Percentiles rank a stretch among this genome's conserved stretches.
Conservation (phyloP, 306 rosid genomes). For the Castanea sativa region DNA sequence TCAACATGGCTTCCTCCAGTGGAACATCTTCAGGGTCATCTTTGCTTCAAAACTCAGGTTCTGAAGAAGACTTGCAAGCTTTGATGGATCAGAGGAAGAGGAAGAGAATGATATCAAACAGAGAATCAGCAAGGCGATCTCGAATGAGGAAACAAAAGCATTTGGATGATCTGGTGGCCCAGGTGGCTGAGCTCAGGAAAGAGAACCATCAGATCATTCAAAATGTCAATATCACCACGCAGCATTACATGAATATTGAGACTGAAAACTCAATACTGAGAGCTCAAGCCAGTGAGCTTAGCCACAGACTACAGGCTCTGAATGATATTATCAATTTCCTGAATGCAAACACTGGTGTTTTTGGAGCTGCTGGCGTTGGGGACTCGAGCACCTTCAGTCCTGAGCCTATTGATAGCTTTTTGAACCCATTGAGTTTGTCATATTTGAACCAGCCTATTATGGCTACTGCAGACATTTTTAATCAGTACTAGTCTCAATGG, state of each 20-base stretch:
- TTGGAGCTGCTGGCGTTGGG: conserved; percentile 11
- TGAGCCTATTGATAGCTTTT: conserved; percentile 43
- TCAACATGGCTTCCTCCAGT: conserved; percentile 74
- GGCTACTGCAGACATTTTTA: conserved; percentile 56
- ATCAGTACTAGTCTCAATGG: conserved; percentile 30
- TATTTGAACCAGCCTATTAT: conserved; percentile 59
- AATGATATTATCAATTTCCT: conserved; percentile 51
- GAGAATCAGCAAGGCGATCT: conserved; percentile 87
- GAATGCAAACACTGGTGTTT: conserved; percentile 35
- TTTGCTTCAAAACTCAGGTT: conserved; percentile 59
- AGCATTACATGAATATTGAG: conserved; percentile 58
- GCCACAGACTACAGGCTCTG: conserved; percentile 60
- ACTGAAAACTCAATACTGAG: conserved; percentile 74
- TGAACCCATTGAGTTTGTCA: conserved; percentile 45
- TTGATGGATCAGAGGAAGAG: conserved; percentile 82
- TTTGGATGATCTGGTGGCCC: conserved; percentile 73
- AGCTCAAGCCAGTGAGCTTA: conserved; percentile 69
- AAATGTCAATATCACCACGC: conserved; percentile 53
- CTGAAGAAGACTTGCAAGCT: conserved; percentile 57
- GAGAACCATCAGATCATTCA: conserved; percentile 74
- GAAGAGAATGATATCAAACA: conserved; percentile 92
- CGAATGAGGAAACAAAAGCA: conserved; percentile 95
- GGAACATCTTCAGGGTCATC: conserved; percentile 75
- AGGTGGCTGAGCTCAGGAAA: conserved; percentile 52
- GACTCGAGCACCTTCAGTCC: conserved; percentile 16